Conservation (phyloP, 2,329 filamentous ascomycete genomes). For the Triangularia verruculosa region DNA sequence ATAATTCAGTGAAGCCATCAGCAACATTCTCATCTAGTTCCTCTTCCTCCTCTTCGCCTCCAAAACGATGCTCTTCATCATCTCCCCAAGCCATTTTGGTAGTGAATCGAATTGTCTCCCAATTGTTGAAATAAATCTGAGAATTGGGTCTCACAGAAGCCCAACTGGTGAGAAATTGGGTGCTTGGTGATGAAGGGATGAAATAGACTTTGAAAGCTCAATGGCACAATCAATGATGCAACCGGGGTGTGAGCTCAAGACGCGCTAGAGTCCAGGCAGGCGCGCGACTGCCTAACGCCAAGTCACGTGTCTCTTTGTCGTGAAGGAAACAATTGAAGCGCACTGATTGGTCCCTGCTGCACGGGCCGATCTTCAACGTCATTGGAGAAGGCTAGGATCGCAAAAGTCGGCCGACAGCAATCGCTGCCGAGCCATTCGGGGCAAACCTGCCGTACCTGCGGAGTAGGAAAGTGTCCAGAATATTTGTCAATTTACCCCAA, state of each 20-base stretch:
- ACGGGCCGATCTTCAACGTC: constrained; percentile 13
- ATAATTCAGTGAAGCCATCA: constrained; percentile 13
- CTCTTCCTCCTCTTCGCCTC: constrained; percentile 69
- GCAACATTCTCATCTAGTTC: constrained; percentile 39
- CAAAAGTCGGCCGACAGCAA: constrained; percentile 11
- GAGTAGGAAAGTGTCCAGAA: neutral
- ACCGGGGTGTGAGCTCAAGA: neutral
- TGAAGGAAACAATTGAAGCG: constrained; percentile 9
- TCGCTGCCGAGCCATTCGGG: constrained; percentile 2
- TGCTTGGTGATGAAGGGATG: neutral
- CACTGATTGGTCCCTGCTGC: constrained; percentile 12
- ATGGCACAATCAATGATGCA: neutral
- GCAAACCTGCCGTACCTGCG: constrained; percentile 4
- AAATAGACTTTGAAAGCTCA: neutral
- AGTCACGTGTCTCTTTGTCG: constrained; percentile 22
- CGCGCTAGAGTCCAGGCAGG: constrained; percentile 1
- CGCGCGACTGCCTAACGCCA: constrained; percentile 29
- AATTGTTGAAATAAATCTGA: neutral
- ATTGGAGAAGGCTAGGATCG: constrained; percentile 14
- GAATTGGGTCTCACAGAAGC: neutral
- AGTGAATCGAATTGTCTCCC: neutral
- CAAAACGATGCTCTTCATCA: constrained; percentile 49
- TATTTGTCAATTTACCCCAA: constrained; percentile 11
- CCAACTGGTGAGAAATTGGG: neutral
- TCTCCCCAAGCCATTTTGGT: constrained; percentile 32